phyloP scores from a whole-genome alignment of 257 asterid genomes.

The Penstemon eatonii region DNA sequence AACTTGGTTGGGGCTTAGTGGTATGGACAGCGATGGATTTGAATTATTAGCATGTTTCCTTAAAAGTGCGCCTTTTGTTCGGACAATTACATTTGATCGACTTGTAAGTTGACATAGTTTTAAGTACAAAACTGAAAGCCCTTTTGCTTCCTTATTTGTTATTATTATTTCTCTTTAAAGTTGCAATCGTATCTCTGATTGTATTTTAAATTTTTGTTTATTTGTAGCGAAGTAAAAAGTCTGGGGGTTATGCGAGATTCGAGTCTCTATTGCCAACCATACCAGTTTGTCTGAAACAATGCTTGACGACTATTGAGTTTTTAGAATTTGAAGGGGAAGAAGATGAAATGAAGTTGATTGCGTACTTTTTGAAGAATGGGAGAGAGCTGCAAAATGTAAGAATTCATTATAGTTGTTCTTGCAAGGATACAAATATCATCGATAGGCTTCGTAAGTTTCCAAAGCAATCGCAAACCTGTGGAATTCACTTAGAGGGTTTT shows the following conservation, averaged over 20 bases:
- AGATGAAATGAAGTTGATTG: neutral
- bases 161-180: too few species aligned
- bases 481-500: neutral
- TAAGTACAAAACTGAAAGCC: neutral
- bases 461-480: neutral
- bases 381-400: neutral
- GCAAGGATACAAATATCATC: neutral
- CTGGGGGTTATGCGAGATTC: neutral
- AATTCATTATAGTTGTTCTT: neutral
- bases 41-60: slow-evolving; percentile 1
- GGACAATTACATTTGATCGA: neutral
- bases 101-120: neutral
- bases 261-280: neutral
- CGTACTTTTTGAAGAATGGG: slow-evolving; percentile 8
- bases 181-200: too few species aligned
- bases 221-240: neutral
- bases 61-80: slow-evolving; percentile 1
- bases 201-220: neutral
- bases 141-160: too few species aligned
- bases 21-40: neutral
- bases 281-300: slow-evolving; percentile 1
- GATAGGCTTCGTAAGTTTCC: neutral
- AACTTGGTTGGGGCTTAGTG: slow-evolving; percentile 10
- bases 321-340: neutral
- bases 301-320: neutral